Evolutionary conservation across 345 rosid species (phyloP), one percentile per base, ranked within the genome.

Genomic region (Eucalyptus rudis): DNA sequence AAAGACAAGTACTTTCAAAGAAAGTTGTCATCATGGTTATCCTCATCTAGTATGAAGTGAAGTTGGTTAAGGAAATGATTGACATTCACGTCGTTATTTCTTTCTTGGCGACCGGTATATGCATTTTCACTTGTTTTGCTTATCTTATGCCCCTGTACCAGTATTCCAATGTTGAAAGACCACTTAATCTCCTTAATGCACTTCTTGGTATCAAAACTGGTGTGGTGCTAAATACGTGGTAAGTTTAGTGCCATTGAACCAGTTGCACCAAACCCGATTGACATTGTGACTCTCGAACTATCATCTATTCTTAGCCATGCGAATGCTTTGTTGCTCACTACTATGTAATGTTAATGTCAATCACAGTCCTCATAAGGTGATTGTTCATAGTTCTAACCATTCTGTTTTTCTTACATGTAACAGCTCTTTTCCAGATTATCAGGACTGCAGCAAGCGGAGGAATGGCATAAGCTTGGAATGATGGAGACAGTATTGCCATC

Each of bases 361-460:
- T 76, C 22, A 36, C 83, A 10, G 45, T 76, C 44, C 44, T 33
- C 80, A 6, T 68, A 33, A 36, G 83, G 45, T 4, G 83, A 36
- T 76, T 4, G 27, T 36, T 36, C 47, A 20, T 76, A 36, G 83
- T 36, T 36, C 29, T 76, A 76, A 76, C 47, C 47, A 9, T 22
- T 76, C 47, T 36, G 45, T 25, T 44, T 45, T 79, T 83, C 15
- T n/a, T 62, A 12, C 88, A 86, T 89, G 87, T 49, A 88, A 90
- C 99, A 96, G 99, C 99, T 91, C 96, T 97, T 36, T 96, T 97
- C 94, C 98, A 97, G 95, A 96, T 96, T 89, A 96, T 96, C 92
- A 95, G 99, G 93, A 96, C 98, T 4, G 98, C 98, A 17, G 93
- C 98, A 49, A 93, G 96, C 45, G 94, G 95, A 54, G 96, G 96